Percentiles rank a stretch among this genome's conserved stretches.
Evolutionary conservation across 148 eudicot species (phyloP).

Genomic region (Polygonum aviculare): DNA sequence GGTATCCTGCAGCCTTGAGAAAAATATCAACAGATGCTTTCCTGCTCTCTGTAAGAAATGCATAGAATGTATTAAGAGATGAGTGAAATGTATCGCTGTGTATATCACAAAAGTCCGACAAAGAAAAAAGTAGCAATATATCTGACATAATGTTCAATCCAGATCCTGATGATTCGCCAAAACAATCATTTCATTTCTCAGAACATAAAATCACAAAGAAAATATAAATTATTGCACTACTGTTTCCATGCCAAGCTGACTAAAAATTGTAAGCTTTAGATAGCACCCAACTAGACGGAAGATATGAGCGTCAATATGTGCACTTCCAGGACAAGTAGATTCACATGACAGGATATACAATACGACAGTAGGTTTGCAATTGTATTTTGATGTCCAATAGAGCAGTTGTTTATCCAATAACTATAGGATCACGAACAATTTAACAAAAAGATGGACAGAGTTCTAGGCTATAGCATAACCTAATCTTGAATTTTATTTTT

Average conservation of each 20-base stretch:
- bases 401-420: not conserved
- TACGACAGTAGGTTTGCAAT: not conserved
- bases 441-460: not conserved
- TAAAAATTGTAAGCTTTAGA: not conserved
- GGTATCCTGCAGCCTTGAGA: slow-evolving; percentile 94
- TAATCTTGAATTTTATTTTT: too few relatives aligned
- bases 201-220: not conserved
- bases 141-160: not conserved
- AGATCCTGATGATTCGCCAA: not conserved
- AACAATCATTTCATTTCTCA: not conserved
- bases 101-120: too few relatives aligned
- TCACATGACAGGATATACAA: not conserved
- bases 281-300: not conserved
- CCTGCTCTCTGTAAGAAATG: slow-evolving; percentile 59
- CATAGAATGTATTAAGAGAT: not conserved
- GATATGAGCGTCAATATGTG: not conserved
- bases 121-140: not conserved
- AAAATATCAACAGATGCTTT: slow-evolving; percentile 81
- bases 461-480: too few relatives aligned
- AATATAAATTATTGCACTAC: not conserved
- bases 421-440: not conserved
- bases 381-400: not conserved
- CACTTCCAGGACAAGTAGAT: not conserved
- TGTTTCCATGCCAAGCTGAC: slow-evolving; percentile 1
- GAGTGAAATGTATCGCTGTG: not conserved